A percentile compares a stretch with the other conserved stretches of the same genome.
Conservation (phyloP, 768 basidiomycete species). For the Leucocoprinus sp. region DNA sequence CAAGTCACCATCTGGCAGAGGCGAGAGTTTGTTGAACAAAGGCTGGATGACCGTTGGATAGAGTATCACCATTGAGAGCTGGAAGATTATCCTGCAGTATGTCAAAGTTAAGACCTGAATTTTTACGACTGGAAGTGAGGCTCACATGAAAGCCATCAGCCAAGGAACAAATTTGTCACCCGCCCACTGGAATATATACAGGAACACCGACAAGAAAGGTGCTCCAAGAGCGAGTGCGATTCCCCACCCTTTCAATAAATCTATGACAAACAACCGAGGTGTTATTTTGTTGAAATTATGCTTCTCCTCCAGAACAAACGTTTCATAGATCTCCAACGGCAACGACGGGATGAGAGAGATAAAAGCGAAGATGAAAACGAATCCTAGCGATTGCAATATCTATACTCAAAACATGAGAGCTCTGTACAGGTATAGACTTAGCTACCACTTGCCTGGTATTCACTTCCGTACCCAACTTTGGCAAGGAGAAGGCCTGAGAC, state of each 20-base stretch:
- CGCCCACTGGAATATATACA: slow-evolving; percentile 88
- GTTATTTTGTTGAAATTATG: slow-evolving; percentile 98
- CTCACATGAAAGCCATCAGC: slow-evolving; percentile 89
- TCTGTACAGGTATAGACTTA: neutral
- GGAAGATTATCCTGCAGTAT: slow-evolving; percentile 60
- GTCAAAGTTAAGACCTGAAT: neutral
- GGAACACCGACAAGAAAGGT: slow-evolving; percentile 82
- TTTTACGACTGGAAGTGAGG: slow-evolving; percentile 9
- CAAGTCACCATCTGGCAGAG: slow-evolving; percentile 69
- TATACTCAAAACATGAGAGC: slow-evolving; percentile 20
- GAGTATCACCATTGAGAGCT: slow-evolving; percentile 73
- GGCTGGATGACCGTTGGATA: slow-evolving; percentile 90
- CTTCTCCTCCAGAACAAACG: slow-evolving; percentile 90
- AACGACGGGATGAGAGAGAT: slow-evolving; percentile 60
- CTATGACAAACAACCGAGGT: slow-evolving; percentile 60
- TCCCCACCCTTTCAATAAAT: slow-evolving; percentile 74
- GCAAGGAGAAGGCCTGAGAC: slow-evolving; percentile 42
- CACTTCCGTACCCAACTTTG: slow-evolving; percentile 55
- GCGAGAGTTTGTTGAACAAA: slow-evolving; percentile 94
- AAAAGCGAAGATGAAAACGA: slow-evolving; percentile 59
- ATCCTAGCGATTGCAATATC: slow-evolving; percentile 82
- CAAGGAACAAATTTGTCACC: slow-evolving; percentile 89
- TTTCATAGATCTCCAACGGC: slow-evolving; percentile 76
- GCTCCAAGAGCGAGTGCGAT: slow-evolving; percentile 66
- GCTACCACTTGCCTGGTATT: slow-evolving; percentile 56